Percentiles rank a stretch among this genome's conserved stretches.
Conservation (phyloP, 2,329 filamentous ascomycete species). For the Exophiala xenobiotica region DNA sequence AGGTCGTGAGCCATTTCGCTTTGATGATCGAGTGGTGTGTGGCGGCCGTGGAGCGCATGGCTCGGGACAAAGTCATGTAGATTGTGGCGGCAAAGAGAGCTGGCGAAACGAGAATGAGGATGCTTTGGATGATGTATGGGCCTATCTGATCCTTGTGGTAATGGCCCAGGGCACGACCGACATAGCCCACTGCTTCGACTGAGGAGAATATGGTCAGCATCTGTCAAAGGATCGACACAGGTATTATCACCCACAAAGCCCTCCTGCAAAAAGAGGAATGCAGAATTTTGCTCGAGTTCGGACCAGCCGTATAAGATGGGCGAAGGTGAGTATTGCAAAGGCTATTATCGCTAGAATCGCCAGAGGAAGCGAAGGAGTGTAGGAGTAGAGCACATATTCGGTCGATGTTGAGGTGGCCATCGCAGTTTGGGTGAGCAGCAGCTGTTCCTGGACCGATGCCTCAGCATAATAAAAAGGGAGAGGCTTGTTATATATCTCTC, state of each 20-base stretch:
- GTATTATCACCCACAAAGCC: conserved; percentile 28
- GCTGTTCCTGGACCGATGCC: too few species aligned
- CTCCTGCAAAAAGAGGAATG: conserved; percentile 38
- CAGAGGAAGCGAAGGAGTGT: conserved; percentile 32
- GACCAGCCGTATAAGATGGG: conserved; percentile 35
- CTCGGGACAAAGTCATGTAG: conserved; percentile 43
- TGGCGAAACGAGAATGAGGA: conserved; percentile 43
- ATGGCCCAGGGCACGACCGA: conserved; percentile 39
- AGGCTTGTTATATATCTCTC: too few species aligned
- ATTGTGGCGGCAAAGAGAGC: conserved; percentile 42
- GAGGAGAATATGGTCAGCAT: background rate
- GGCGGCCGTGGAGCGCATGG: conserved; percentile 39
- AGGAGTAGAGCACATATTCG: conserved; percentile 20
- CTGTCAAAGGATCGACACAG: background rate
- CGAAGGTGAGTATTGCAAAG: conserved; percentile 31
- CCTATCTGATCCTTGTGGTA: conserved; percentile 29
- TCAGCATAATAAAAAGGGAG: too few species aligned
- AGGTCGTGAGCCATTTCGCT: conserved; percentile 38
- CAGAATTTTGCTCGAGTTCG: conserved; percentile 34
- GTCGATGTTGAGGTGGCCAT: conserved; percentile 2
- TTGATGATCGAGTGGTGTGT: conserved; percentile 39
- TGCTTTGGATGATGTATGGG: conserved; percentile 40
- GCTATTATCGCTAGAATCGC: conserved; percentile 32
- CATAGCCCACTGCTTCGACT: conserved; percentile 37
- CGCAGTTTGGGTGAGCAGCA: background rate